phyloP scores from a whole-genome alignment of 345 rosid genomes.

The Cochlearia excelsa region DNA sequence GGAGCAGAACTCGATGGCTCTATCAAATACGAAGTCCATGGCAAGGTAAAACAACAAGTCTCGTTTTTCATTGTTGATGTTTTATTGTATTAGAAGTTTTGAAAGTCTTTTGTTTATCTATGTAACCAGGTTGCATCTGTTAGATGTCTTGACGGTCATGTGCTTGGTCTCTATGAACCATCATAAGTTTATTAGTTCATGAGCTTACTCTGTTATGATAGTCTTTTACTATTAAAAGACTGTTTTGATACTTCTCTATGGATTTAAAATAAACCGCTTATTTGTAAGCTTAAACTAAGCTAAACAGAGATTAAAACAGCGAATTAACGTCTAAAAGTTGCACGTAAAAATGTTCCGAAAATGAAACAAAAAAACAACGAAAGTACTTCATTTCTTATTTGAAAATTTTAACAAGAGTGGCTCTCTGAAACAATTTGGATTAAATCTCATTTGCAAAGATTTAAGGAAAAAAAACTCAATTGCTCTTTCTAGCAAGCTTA shows the following conservation, averaged over 20 bases:
- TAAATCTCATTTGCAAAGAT: background rate
- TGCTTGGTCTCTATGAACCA: slow-evolving; percentile 69
- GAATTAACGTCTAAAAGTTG: background rate
- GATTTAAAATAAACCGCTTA: background rate
- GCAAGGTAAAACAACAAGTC: slow-evolving; percentile 52
- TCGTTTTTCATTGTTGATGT: background rate
- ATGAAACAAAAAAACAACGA: slow-evolving; percentile 15
- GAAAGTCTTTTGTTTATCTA: background rate
- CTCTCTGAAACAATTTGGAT: slow-evolving; percentile 22
- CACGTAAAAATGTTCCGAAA: background rate
- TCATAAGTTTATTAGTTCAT: slow-evolving; percentile 21
- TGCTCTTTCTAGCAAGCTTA: slow-evolving; percentile 65
- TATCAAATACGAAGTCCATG: slow-evolving; percentile 86
- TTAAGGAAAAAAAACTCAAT: slow-evolving; percentile 36
- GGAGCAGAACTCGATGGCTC: slow-evolving; percentile 90
- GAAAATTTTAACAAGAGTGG: slow-evolving; percentile 28
- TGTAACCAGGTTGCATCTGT: slow-evolving; percentile 72
- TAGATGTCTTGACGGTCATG: slow-evolving; percentile 79
- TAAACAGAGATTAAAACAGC: too few species aligned
- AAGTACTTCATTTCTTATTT: slow-evolving; percentile 24
- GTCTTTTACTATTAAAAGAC: too few species aligned
- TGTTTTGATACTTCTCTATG: background rate
- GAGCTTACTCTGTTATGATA: background rate
- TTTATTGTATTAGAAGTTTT: background rate
- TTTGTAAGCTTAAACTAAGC: too few species aligned